A percentile compares a stretch with the other conserved stretches of the same genome.
Conservation (phyloP, 1,139 yeast genomes). For the Yamadazyma conglobata region DNA sequence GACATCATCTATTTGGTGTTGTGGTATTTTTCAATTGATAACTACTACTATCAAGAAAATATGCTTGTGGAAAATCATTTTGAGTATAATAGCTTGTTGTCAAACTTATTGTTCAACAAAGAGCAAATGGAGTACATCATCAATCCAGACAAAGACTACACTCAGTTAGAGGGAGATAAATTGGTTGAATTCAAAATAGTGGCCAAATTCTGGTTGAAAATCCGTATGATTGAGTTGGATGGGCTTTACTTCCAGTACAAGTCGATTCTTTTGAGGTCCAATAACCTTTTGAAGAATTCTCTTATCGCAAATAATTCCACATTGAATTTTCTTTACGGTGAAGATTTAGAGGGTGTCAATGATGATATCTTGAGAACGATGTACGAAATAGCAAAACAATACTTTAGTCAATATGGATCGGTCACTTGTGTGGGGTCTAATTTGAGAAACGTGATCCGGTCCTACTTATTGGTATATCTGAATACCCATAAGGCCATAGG, state of each 20-base stretch:
- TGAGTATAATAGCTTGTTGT: slow-evolving; percentile 30
- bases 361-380: slow-evolving; percentile 15
- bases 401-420: slow-evolving; percentile 19
- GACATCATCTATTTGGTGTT: slow-evolving; percentile 26
- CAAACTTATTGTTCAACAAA: slow-evolving; percentile 25
- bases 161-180: slow-evolving; percentile 4
- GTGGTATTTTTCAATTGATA: slow-evolving; percentile 29
- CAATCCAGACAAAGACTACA: slow-evolving; percentile 8
- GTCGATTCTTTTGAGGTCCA: slow-evolving; percentile 29
- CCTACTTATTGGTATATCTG: slow-evolving; percentile 12
- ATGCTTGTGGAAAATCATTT: slow-evolving; percentile 26
- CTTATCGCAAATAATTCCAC: slow-evolving; percentile 24
- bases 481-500: slow-evolving; percentile 3
- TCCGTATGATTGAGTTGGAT: slow-evolving; percentile 29
- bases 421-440: slow-evolving; percentile 1
- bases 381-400: slow-evolving; percentile 22
- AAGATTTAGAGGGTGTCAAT: slow-evolving; percentile 11
- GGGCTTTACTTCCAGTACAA: slow-evolving; percentile 30
- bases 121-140: slow-evolving; percentile 21
- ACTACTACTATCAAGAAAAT: slow-evolving; percentile 21
- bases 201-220: slow-evolving; percentile 28
- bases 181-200: slow-evolving; percentile 19
- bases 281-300: slow-evolving; percentile 22
- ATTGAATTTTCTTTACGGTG: slow-evolving; percentile 18
- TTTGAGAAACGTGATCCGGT: slow-evolving; percentile 13